phyloP scores from a whole-genome alignment of 495 filamentous ascomycete species.

The Penicillium lagena region DNA sequence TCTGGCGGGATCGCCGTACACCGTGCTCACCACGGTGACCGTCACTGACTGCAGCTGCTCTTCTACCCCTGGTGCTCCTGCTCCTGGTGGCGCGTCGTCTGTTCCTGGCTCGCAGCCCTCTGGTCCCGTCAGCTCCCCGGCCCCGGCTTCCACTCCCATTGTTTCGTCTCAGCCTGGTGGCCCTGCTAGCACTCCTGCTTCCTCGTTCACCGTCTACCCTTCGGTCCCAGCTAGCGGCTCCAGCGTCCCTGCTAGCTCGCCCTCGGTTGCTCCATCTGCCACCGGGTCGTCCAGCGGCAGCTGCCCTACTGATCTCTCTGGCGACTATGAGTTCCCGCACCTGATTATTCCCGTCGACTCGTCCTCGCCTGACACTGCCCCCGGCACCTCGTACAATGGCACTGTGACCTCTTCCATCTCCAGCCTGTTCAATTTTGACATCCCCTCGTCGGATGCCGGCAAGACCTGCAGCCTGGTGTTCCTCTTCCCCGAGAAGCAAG shows the following conservation, averaged over 20 bases:
- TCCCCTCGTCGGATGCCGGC: conserved; percentile 43
- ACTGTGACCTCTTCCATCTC: conserved; percentile 49
- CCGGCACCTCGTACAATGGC: conserved; percentile 50
- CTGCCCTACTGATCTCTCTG: conserved; percentile 47
- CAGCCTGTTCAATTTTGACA: conserved; percentile 64
- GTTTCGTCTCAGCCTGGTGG: neutral
- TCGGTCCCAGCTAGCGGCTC: neutral
- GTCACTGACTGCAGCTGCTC: conserved; percentile 17
- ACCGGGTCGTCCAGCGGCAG: conserved; percentile 13
- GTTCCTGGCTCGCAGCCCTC: neutral
- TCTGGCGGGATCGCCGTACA: conserved; percentile 5
- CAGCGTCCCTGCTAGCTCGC: conserved; percentile 3
- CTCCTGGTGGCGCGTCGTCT: neutral
- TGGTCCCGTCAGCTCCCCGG: neutral
- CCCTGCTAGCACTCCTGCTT: neutral
- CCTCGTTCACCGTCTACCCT: neutral
- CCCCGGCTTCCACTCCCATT: neutral
- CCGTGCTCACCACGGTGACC: conserved; percentile 16
- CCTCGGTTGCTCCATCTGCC: conserved; percentile 3
- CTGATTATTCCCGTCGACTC: conserved; percentile 61
- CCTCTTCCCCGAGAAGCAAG: conserved; percentile 49
- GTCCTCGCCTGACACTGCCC: conserved; percentile 40
- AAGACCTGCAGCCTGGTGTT: conserved; percentile 62
- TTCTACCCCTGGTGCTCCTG: conserved; percentile 4
- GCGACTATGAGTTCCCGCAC: conserved; percentile 54